Base-by-base conservation (phyloP, 2,329 filamentous ascomycete species). In the Ceratocystis alfenasii region DNA sequence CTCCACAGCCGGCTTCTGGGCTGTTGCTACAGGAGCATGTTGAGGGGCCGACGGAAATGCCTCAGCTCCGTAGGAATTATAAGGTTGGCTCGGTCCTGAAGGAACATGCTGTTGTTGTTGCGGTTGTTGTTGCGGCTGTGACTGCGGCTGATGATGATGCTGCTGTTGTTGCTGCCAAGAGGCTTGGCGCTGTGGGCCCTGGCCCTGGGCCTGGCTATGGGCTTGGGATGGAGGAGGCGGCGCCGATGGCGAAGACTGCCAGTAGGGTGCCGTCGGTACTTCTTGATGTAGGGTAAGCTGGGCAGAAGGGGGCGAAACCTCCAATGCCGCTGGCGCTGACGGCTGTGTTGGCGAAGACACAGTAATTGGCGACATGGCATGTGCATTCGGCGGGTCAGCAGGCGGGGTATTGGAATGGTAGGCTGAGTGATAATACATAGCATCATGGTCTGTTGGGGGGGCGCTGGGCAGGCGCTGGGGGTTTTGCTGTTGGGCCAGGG, bases 21-120 rank as follows among this genome's bases (percentile, higher is more conserved):
- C 72, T 28, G 72, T 68, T 2, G 75, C 75, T 55, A 77, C 76
- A 62, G 82, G 84, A 33, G 83, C 80, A 73, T 87, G 83, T 67
- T 86, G 82, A 17, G 85, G 85, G 33, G 83, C 84, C 1, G 82
- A 78, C 1, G 88, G 87, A 71, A 90, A 89, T 2, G 81, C 77
- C 28, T 86, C 82, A 71, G 84, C 83, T 2, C 75, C 76, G 70
- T 84, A 86, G 5, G 79, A 77, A 10, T 74, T 62, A 28, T 60
- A 59, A 28, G 50, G 69, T 69, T 71, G 62, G 2, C 41, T 45
- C 12, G 62, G 48, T 15, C 33, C 41, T 15, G 62, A 55, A 44
- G 36, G 70, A 1, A 70, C 68, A n/a, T 72, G 74, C 30, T 73
- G 70, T 60, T 74, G 73, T 8, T 71, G 71, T 33, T 33, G 30